Evolutionary conservation across 805 yeast species (phyloP), one percentile per base, ranked within the genome.

Genomic region (Dipodascopsis tothii): DNA sequence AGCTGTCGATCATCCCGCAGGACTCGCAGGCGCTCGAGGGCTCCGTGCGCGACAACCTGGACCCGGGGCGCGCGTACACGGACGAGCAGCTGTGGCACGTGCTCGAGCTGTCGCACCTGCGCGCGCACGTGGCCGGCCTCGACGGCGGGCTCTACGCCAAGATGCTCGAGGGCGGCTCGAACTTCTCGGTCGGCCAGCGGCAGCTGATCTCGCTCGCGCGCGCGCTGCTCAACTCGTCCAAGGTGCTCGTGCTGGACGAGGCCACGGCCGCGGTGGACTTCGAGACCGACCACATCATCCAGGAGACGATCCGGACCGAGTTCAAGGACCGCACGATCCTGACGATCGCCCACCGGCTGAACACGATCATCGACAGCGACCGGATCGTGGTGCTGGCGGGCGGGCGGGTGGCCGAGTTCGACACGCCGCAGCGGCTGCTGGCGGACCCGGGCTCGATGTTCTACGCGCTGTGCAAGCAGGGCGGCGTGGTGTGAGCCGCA

Each of bases 21-120:
- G 96, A 87, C 63, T 82, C 95, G 0, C 95, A 87, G 61, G 85
- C 84, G 5, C 81, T 87, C 60, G 84, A 84, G 66, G 96, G 96
- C 28, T 73, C 90, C 0, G 68, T 87, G 4, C 72, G 95, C 57
- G 82, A 84, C 37, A 87, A 87, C 61, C 70, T 88, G 55, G 97
- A 88, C 63, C 97, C 97, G 20, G 77, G 81, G 2, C 65, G 72
- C 14, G 67, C 65, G 41, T 76, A 75, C 59, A 63, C 74, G 2
- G 95, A 86, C 61, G 81, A 77, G 14, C 74, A 80, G 47, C 69
- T 87, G n/a, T 86, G 95, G 95, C 66, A 69, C 19, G 92, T 80
- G 0, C 66, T 87, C 44, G 85, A 81, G 53, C 66, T 86, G 38
- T 76, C 95, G 0, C 94, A 86, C 60, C 69, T 87, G 65, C 80